Base-by-base conservation (phyloP, 1,284 basidiomycete genomes). In the Pterulicium gracile region DNA sequence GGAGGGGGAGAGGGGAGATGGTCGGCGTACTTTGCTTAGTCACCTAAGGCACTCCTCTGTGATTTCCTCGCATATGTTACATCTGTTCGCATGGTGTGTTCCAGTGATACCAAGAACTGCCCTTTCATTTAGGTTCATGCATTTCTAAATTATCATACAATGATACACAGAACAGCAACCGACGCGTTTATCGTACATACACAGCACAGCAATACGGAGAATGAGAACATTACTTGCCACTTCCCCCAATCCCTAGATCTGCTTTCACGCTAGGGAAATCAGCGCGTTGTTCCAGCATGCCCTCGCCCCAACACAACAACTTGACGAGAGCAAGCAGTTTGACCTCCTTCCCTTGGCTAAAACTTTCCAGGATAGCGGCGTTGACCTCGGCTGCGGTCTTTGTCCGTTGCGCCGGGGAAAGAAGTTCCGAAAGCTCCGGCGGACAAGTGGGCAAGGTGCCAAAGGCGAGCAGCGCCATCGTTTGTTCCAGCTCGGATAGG, bases 391-490 rank as follows among this genome's bases (percentile, higher is more conserved):
- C 88, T 7, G 95, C 94, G 7, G 94, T 96, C 65, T 87, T 86
- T 75, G 91, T 76, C 22, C 96, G 76, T 60, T 98, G 93, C 19
- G 81, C 81, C 18, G 87, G 83, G 24, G 85, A 84, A 56, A 98
- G 68, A 43, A 98, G 70, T 54, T 88, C 83, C 35, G 79, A 71
- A 48, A 93, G 84, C 21, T 77, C 74, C 42, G 71, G 57, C 2
- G 90, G 88, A 42, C 74, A 72, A 41, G 68, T 67, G 49, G 72
- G 72, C 13, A 72, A 77, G 44, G 72, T 76, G 59, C 91, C 88
- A 62, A 97, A 98, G 4, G 93, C 94, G 4, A 98, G 70, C 40
- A 98, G 65, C 18, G 92, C 89, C 93, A 98, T 98, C 15, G 94
- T 96, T 43, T 84, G 75, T 65, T 98, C 95, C 24, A 98, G 70